Evolutionary conservation across 805 yeast species (phyloP), one percentile per base, ranked within the genome.

Genomic region (Saccharomycopsis sp.): DNA sequence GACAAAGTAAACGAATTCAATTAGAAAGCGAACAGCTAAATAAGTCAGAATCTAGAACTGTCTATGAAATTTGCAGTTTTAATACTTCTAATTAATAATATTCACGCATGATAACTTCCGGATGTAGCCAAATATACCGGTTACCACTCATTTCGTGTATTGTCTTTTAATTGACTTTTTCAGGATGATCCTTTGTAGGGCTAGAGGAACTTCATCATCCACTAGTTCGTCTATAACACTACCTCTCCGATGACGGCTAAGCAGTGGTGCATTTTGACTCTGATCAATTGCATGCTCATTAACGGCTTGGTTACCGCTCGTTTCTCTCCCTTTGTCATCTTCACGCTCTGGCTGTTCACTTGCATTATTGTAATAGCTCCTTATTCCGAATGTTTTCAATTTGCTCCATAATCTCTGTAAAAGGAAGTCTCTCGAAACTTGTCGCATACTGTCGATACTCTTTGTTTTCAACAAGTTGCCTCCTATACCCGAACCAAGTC

Each of bases 131-230:
- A 29, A 12, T 12, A 29, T 29, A 5, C 38, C 38, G 38, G n/a
- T n/a, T 29, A 29, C 38, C 9, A 12, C 38, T 29, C 12, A 29
- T 29, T 29, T 29, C 12, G 38, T 7, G 38, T 29, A 44, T 15
- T 29, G 38, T 12, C 38, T 49, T 14, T 49, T 49, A 3, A 22
- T 15, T 12, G 54, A 14, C 56, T 65, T 69, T 38, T 64, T 69
- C 52, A 70, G 69, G 5, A 73, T 67, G 17, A 74, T 71, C 61
- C 68, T 72, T 65, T 72, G 73, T 55, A 75, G 61, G 1, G 76
- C 74, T 23, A 74, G 56, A 7, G 79, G 79, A 9, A 75, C 57
- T 12, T 73, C 75, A 17, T 69, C 72, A 24, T 66, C 67, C 3
- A 59, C 38, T 8, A 15, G 8, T 2, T 24, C 47, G 2, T 64